A percentile compares a stretch with the other conserved stretches of the same genome.
Evolutionary conservation across 805 yeast species (phyloP).

Genomic region (Jamesozyma gamospora): DNA sequence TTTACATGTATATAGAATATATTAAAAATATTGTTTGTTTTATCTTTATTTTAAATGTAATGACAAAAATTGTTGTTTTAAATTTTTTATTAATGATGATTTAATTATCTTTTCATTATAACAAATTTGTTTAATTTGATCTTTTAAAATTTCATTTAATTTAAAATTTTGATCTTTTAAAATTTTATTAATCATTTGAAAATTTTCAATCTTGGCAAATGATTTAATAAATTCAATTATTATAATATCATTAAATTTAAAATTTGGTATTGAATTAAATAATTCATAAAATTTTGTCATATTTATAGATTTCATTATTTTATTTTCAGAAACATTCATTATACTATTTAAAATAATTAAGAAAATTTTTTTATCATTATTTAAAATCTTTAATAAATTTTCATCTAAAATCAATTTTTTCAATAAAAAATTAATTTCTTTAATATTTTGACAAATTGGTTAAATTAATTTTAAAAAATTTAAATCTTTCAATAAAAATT

Average conservation of each 20-base stretch:
- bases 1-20: too few relatives aligned
- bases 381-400: neutral
- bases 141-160: neutral
- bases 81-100: too few relatives aligned
- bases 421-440: conserved; percentile 15
- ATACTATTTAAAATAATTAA: too few relatives aligned
- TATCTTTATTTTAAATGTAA: too few relatives aligned
- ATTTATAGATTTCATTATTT: neutral
- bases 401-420: conserved; percentile 2
- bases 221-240: neutral
- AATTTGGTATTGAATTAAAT: neutral
- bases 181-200: conserved; percentile 1
- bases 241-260: neutral
- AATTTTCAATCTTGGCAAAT: neutral
- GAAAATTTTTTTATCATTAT: neutral
- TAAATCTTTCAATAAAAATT: conserved; percentile 9
- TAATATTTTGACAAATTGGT: conserved; percentile 16
- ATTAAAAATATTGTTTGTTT: too few relatives aligned
- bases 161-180: neutral
- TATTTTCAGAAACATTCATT: too few relatives aligned
- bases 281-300: neutral
- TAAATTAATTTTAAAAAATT: conserved; percentile 10
- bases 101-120: too few relatives aligned
- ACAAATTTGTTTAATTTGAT: too few relatives aligned
- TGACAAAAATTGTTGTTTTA: too few relatives aligned